Percentiles rank a stretch among this genome's conserved stretches.
Conservation (phyloP, 2,329 filamentous ascomycete genomes). For the Trichophyton rubrum region DNA sequence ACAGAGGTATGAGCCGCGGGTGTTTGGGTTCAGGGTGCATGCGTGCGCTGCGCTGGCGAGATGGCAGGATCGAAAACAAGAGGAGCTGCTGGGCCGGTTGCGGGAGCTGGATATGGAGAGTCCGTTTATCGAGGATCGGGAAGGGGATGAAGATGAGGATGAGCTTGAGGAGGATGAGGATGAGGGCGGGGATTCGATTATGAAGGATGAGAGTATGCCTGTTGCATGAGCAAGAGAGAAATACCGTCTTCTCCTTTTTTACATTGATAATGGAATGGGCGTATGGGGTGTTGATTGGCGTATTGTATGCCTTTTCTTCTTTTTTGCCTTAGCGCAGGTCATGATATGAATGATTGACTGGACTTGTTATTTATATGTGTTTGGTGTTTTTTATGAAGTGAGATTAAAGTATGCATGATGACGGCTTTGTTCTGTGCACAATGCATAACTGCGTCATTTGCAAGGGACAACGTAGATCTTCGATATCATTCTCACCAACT, state of each 20-base stretch:
- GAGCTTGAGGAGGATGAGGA: conserved; percentile 7
- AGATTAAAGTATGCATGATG: no score
- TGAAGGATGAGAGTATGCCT: neutral
- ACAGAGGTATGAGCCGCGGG: conserved; percentile 74
- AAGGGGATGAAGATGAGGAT: conserved; percentile 24
- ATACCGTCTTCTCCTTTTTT: neutral
- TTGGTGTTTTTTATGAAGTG: no score
- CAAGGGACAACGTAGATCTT: neutral
- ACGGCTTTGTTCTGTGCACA: neutral
- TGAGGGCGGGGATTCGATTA: conserved; percentile 2
- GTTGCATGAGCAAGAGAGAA: neutral
- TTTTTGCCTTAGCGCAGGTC: no score
- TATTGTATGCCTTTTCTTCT: neutral
- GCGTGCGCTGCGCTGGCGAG: conserved; percentile 73
- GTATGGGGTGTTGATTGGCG: neutral
- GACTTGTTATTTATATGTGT: neutral
- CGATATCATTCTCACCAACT: neutral
- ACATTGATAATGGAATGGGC: neutral
- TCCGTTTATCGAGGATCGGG: conserved; percentile 60
- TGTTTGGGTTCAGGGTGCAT: conserved; percentile 94
- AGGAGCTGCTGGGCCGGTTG: conserved; percentile 70
- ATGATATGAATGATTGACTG: no score
- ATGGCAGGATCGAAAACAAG: conserved; percentile 75
- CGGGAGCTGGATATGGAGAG: conserved; percentile 57
- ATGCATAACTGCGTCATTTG: neutral